Base-by-base conservation (phyloP, 1,139 yeast genomes). In the Magnusiomyces suaveolens region DNA sequence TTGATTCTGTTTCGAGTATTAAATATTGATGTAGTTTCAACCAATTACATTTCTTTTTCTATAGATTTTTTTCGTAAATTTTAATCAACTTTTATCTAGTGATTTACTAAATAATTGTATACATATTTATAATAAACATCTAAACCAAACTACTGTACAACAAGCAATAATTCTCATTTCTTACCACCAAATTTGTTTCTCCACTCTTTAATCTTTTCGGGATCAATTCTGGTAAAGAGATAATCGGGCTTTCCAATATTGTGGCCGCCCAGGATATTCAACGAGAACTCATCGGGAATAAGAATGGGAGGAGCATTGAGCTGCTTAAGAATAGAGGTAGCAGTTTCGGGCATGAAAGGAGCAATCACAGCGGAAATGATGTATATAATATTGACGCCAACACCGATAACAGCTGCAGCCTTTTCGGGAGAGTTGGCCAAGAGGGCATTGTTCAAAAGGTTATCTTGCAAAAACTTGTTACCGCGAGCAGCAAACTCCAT, bases 401-500 rank as follows among this genome's bases (percentile, higher is more conserved):
- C 86, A 59, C 87, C 96, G 53, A 92, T 87, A 54, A 92, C 96
- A 1, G 96, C 96, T 67, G 90, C 97, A 21, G 96, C 81, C 67
- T 81, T 83, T 44, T 78, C 87, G 41, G 97, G 96, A 54, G 72
- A 70, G 66, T 87, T 81, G 57, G 82, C 80, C 70, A 83, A 87
- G 63, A 90, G 77, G 29, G 87, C 77, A 76, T 92, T 92, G 72
- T 90, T 97, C 65, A 92, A 79, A 73, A 89, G 90, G 75, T 90
- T 89, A 54, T 90, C 97, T 74, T 92, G 99, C 69, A 92, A 78
- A 76, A 90, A 94, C 70, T 78, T 86, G 72, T 92, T 92, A 71
- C 98, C 98, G 66, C 96, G 82, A 33, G 96, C 82, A 57, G 96
- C 86, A 56, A 94, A 75, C 46, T 87, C 79, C 97, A 92, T 88